Evolutionary conservation across 2,329 filamentous ascomycete genomes (phyloP), one percentile per base, ranked within the genome.

Genomic region (Penicillium sp.): DNA sequence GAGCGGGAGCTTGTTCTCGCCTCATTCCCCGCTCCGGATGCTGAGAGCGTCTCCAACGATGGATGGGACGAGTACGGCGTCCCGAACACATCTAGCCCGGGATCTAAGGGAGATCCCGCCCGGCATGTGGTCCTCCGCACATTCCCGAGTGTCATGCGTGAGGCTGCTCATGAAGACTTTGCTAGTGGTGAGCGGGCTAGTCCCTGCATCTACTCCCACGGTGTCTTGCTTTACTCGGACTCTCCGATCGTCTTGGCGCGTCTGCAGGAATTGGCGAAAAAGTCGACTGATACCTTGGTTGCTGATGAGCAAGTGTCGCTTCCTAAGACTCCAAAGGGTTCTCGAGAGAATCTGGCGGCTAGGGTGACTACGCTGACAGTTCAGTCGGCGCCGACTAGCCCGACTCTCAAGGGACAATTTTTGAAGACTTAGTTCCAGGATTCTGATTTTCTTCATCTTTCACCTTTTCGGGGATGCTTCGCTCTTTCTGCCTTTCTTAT

Each of bases 1-100:
- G 83, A 85, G 66, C 77, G 82, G 19, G 82, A 84, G 63, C 77
- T 83, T 61, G 81, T 85, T 48, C 73, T 77, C 11, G 82, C 82
- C 3, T 75, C 72, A 1, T 80, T 84, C 72, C 80, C 80, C 3
- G 70, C 71, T 0, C 70, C 73, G 0, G 70, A 75, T 26, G 67
- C 74, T 1, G 69, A 73, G 39, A 64, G 60, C n/a, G 63, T 69
- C 14, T 59, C 64, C 3, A 75, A 76, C 31, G 71, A 75, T 8
- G 68, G 67, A 6, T 77, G 73, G 74, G 57, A 67, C 21, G 75
- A 77, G 58, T 75, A 75, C 48, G 68, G 64, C 6, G 48, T 63
- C 24, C 27, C 62, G 22, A 65, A 67, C 48, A 62, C 66, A 46
- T 60, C 57, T 8, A 57, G 50, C 22, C 9, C 53, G 9, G 56